phyloP scores from a whole-genome alignment of 306 rosid genomes.

The Pterocarpus macrocarpus region DNA sequence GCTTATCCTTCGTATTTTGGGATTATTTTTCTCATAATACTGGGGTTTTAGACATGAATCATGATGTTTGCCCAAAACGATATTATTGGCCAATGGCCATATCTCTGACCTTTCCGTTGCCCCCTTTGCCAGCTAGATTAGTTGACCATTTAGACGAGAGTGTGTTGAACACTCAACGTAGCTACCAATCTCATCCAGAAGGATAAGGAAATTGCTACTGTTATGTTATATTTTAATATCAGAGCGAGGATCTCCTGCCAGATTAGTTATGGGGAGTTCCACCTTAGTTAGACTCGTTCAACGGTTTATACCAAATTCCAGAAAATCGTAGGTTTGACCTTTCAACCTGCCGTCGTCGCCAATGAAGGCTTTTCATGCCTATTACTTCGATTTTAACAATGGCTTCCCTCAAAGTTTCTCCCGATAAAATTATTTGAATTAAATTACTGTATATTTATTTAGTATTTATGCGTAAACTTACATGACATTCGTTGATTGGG shows the following conservation, averaged over 20 bases:
- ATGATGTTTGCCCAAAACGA: neutral
- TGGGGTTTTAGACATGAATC: constrained; percentile 12
- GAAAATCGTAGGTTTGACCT: constrained; percentile 39
- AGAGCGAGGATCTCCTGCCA: constrained; percentile 23
- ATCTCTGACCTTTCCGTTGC: constrained; percentile 27
- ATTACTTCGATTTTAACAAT: neutral
- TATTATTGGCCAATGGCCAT: neutral
- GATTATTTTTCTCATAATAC: constrained; percentile 21
- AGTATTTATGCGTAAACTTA: neutral
- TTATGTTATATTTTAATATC: constrained; percentile 4
- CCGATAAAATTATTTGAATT: neutral
- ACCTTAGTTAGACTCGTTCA: constrained; percentile 34
- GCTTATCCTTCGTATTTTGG: neutral
- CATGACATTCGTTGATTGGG: neutral
- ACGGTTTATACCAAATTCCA: constrained; percentile 32
- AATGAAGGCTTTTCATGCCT: neutral
- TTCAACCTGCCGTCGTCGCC: neutral
- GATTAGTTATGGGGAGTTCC: constrained; percentile 31
- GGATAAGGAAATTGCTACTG: constrained; percentile 26
- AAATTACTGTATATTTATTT: neutral
- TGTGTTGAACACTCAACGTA: constrained; percentile 24
- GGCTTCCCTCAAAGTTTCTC: too few species aligned
- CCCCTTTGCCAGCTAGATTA: constrained; percentile 51
- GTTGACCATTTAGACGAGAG: constrained; percentile 38
- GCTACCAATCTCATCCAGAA: constrained; percentile 45